Evolutionary conservation across 257 asterid genomes (phyloP).

Genomic region (Lycium barbarum): DNA sequence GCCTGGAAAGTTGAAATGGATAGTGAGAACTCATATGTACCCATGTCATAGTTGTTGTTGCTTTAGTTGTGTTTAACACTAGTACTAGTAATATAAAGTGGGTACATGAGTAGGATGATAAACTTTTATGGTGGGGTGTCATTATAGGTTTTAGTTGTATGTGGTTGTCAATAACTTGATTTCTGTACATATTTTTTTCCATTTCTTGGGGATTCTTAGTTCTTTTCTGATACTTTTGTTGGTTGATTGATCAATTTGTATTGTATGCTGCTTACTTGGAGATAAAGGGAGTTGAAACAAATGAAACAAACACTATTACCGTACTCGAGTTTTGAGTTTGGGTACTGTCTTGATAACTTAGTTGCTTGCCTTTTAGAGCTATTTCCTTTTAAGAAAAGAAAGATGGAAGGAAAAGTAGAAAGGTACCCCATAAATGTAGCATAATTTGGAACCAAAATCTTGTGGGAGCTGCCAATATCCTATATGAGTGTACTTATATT

Average conservation of each 20-base stretch:
- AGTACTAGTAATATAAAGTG: not conserved
- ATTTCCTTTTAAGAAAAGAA: not conserved
- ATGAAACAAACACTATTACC: not conserved
- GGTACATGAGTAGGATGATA: slow-evolving; percentile 1
- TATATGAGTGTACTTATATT: not conserved
- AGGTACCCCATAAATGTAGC: not conserved
- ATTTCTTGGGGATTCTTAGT: not conserved
- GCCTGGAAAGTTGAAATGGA: not conserved
- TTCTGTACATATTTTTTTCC: not conserved
- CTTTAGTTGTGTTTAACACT: not conserved
- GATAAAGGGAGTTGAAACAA: not conserved
- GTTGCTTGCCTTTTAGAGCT: not conserved
- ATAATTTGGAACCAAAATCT: not conserved
- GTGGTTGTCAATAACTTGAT: not conserved
- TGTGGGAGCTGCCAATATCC: not conserved
- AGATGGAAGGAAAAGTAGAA: not conserved
- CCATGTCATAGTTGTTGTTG: not conserved
- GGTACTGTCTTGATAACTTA: not conserved
- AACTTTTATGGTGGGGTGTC: not conserved
- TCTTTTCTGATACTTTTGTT: not conserved
- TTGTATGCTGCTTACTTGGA: not conserved
- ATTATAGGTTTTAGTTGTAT: not conserved
- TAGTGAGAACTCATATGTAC: not conserved
- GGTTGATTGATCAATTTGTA: not conserved
- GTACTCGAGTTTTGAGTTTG: not conserved